Conservation (phyloP, 345 rosid species). For the Turnera subulata region DNA sequence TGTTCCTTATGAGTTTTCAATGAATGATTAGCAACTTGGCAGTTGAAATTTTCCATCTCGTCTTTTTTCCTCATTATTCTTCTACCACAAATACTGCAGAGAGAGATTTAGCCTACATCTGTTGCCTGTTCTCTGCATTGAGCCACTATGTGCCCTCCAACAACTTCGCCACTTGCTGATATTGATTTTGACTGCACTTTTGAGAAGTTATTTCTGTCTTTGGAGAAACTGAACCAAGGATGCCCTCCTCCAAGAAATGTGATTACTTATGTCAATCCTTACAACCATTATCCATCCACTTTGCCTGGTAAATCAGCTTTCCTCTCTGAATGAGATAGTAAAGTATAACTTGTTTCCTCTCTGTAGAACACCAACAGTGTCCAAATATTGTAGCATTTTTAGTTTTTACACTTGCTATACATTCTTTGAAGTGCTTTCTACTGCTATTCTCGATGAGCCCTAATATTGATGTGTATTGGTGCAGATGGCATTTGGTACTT, state of each 20-base stretch:
- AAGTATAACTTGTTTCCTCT: no score
- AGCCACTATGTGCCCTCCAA: constrained; percentile 20
- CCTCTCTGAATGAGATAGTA: neutral
- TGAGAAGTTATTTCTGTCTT: constrained; percentile 21
- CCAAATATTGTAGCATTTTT: neutral
- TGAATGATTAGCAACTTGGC: neutral
- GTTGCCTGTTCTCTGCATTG: neutral
- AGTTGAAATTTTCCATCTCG: neutral
- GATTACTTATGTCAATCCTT: constrained; percentile 28
- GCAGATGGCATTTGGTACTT: constrained; percentile 41
- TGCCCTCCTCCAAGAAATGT: constrained; percentile 39
- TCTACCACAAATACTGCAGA: neutral
- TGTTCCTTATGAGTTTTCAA: neutral
- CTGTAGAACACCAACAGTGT: no score
- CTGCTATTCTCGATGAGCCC: neutral
- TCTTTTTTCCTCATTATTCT: neutral
- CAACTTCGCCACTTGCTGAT: neutral
- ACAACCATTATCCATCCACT: constrained; percentile 19
- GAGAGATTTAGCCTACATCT: neutral
- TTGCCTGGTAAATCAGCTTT: constrained; percentile 28
- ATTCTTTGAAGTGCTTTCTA: neutral
- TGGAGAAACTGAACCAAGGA: constrained; percentile 24
- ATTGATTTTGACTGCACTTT: constrained; percentile 13
- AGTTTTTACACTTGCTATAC: neutral
- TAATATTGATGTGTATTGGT: neutral